These are phyloP conservation scores for Pythium utonaiense DNA, from an alignment of 352 stramenopile species.

Conservation along the genomic window DNA sequence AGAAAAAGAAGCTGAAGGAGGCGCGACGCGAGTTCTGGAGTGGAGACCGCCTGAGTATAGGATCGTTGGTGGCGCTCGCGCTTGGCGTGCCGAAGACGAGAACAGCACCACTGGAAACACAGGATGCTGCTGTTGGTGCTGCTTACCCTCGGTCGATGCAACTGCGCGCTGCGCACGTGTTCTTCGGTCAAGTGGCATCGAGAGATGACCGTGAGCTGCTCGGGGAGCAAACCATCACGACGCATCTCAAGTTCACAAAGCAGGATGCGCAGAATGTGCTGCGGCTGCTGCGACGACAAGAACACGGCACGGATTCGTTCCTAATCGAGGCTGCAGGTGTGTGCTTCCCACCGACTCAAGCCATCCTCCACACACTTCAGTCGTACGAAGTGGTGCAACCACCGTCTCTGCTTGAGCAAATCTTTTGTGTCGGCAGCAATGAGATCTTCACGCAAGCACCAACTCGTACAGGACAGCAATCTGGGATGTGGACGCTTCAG, in stretches of 20 bases:
- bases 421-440: constrained; percentile 25
- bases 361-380: constrained; percentile 45
- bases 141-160: neutral
- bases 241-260: neutral
- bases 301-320: constrained; percentile 10
- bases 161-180: neutral
- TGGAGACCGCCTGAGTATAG: constrained; percentile 17
- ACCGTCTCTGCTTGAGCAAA: constrained; percentile 37
- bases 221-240: neutral
- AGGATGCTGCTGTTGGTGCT: neutral
- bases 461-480: constrained; percentile 10
- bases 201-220: neutral
- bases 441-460: constrained; percentile 1
- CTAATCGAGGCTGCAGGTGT: constrained; percentile 52
- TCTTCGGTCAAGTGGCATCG: neutral
- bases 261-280: neutral
- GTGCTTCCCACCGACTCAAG: constrained; percentile 48
- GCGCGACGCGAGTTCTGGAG: constrained; percentile 21
- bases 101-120: neutral
- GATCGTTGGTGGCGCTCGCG: constrained; percentile 27
- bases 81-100: neutral
- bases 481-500: constrained; percentile 4
- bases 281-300: constrained; percentile 2
- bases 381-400: constrained; percentile 13
- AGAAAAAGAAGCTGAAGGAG: neutral